These are phyloP conservation scores for Tilletia indica DNA, from an alignment of 1,284 basidiomycete species.

Conservation along the genomic window DNA sequence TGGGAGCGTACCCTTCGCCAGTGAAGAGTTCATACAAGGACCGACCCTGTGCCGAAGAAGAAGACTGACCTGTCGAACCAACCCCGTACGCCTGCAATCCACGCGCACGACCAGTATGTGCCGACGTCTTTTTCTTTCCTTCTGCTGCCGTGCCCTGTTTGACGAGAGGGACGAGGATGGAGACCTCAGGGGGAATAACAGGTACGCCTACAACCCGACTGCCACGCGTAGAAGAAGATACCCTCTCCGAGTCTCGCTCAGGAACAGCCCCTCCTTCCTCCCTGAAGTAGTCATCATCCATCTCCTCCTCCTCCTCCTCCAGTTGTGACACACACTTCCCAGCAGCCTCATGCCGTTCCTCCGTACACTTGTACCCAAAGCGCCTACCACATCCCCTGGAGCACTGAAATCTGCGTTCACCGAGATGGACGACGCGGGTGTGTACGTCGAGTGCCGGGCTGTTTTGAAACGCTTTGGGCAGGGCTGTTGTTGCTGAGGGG, in stretches of 20 bases:
- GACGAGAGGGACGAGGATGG: neutral
- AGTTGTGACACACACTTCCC: slow-evolving; percentile 8
- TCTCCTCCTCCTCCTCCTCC: slow-evolving; percentile 44
- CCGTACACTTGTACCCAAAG: slow-evolving; percentile 40
- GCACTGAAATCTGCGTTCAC: slow-evolving; percentile 37
- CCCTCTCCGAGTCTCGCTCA: slow-evolving; percentile 16
- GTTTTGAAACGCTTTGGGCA: slow-evolving; percentile 33
- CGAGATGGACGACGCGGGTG: slow-evolving; percentile 33
- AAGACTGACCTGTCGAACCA: neutral
- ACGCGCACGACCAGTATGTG: neutral
- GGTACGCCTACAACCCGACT: neutral
- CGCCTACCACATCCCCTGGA: slow-evolving; percentile 26
- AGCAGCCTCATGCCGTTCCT: slow-evolving; percentile 32
- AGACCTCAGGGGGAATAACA: neutral
- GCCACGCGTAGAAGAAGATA: neutral
- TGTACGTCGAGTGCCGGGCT: slow-evolving; percentile 35
- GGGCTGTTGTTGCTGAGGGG: slow-evolving; percentile 30
- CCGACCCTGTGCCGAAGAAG: slow-evolving; percentile 17
- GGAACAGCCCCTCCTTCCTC: slow-evolving; percentile 25
- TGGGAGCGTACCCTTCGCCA: slow-evolving; percentile 26
- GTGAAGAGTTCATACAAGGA: slow-evolving; percentile 30
- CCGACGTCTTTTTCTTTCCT: neutral
- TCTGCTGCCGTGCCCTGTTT: neutral
- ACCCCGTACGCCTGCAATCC: neutral
- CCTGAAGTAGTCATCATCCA: slow-evolving; percentile 31